A percentile compares a stretch with the other conserved stretches of the same genome.
Conservation (phyloP, 257 asterid genomes). For the Solanum bulbocastanum region DNA sequence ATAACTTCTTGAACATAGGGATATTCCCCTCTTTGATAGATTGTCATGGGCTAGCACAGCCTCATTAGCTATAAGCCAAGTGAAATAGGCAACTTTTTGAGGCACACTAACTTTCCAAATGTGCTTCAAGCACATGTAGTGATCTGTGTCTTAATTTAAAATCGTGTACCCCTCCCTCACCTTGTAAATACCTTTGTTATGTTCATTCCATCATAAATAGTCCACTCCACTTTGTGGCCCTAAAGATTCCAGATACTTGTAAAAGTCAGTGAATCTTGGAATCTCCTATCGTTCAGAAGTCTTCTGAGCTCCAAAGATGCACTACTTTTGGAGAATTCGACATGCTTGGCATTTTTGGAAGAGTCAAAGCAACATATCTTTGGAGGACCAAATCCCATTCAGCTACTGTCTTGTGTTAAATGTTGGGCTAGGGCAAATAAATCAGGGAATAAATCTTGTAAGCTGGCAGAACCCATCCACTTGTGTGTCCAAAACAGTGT, state of each 20-base stretch:
- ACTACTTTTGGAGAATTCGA: neutral
- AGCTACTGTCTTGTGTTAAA: neutral
- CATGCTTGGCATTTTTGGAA: neutral
- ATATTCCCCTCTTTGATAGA: neutral
- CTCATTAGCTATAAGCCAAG: neutral
- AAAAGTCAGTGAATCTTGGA: neutral
- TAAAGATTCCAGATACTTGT: neutral
- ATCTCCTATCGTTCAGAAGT: neutral
- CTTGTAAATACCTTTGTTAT: neutral
- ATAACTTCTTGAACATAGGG: neutral
- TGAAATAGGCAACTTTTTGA: neutral
- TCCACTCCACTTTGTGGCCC: neutral
- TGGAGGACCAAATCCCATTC: neutral
- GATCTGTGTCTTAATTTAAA: neutral
- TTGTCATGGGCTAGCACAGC: neutral
- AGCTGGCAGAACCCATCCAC: neutral
- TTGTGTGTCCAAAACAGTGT: neutral
- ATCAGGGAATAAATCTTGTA: neutral
- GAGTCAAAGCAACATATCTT: neutral
- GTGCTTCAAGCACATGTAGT: neutral
- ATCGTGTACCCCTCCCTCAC: neutral
- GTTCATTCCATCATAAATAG: neutral
- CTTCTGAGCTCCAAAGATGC: neutral
- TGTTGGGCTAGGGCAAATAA: neutral
- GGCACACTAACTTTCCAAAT: neutral